A percentile compares a stretch with the other conserved stretches of the same genome.
phyloP scores from a whole-genome alignment of 2,329 filamentous ascomycete species.

The Colletotrichum siamense region DNA sequence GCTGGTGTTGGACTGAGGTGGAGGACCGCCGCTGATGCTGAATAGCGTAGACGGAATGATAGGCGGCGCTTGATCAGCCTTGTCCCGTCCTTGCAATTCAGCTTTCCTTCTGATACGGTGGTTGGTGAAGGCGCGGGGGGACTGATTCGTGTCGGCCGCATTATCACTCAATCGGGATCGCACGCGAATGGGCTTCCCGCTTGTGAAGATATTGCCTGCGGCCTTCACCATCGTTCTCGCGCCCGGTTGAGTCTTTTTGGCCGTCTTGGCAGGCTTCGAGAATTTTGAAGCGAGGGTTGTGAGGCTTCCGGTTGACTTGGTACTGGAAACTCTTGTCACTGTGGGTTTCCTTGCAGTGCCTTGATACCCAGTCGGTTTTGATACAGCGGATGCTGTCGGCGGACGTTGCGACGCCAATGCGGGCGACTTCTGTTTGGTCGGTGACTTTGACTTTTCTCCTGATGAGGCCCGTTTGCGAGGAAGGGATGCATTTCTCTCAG shows the following conservation, averaged over 20 bases:
- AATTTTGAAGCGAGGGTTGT: slow-evolving; percentile 10
- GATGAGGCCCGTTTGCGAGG: neutral
- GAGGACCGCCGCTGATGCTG: slow-evolving; percentile 29
- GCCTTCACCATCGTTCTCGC: slow-evolving; percentile 5
- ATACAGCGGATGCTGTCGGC: neutral
- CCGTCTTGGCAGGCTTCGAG: slow-evolving; percentile 28
- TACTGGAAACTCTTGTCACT: neutral
- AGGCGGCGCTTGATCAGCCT: slow-evolving; percentile 44
- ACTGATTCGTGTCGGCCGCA: slow-evolving; percentile 46
- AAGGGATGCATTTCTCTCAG: neutral
- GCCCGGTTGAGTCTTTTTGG: slow-evolving; percentile 6
- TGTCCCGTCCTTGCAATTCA: slow-evolving; percentile 46
- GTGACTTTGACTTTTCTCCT: neutral
- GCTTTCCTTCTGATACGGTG: slow-evolving; percentile 43
- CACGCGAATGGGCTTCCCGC: slow-evolving; percentile 44
- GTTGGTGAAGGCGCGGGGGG: slow-evolving; percentile 45
- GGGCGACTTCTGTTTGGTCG: neutral
- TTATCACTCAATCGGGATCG: slow-evolving; percentile 40
- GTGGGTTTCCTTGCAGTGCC: slow-evolving; percentile 37
- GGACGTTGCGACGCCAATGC: neutral
- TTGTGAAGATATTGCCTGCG: slow-evolving; percentile 49
- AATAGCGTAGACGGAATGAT: slow-evolving; percentile 30
- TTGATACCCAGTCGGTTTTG: slow-evolving; percentile 31
- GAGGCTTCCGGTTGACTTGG: neutral
- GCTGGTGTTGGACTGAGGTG: neutral